phyloP scores from a whole-genome alignment of 2,329 filamentous ascomycete species.

The Colletotrichum spinosum region DNA sequence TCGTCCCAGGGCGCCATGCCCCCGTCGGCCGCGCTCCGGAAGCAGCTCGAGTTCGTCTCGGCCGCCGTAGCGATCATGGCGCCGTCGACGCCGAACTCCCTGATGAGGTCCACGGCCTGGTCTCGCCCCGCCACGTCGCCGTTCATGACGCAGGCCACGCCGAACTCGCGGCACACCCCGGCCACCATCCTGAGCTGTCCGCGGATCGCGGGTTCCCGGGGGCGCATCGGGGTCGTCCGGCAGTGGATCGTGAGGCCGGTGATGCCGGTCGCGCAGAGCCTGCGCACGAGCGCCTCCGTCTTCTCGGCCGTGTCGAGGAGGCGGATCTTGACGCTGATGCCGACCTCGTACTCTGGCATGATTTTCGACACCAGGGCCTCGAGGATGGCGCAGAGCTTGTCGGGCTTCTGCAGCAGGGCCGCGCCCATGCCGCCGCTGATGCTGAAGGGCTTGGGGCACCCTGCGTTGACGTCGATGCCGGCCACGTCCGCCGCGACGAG shows the following conservation, averaged over 20 bases:
- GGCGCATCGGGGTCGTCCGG: slow-evolving; percentile 95
- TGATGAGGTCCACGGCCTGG: slow-evolving; percentile 76
- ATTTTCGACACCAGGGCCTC: slow-evolving; percentile 85
- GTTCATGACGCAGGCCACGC: slow-evolving; percentile 95
- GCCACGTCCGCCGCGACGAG: slow-evolving; percentile 88
- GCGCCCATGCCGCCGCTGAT: slow-evolving; percentile 96
- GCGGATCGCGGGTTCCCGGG: slow-evolving; percentile 86
- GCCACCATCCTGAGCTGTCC: slow-evolving; percentile 88
- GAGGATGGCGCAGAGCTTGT: slow-evolving; percentile 85
- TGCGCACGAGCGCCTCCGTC: slow-evolving; percentile 81
- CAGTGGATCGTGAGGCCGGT: slow-evolving; percentile 94
- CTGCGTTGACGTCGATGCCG: slow-evolving; percentile 96
- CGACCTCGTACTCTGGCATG: slow-evolving; percentile 82
- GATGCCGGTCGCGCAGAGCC: slow-evolving; percentile 88
- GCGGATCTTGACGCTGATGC: slow-evolving; percentile 97
- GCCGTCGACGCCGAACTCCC: slow-evolving; percentile 88
- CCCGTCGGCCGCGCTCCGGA: slow-evolving; percentile 76
- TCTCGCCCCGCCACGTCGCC: slow-evolving; percentile 86
- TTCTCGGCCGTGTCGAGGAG: slow-evolving; percentile 81
- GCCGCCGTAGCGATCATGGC: slow-evolving; percentile 97
- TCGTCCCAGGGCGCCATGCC: slow-evolving; percentile 80
- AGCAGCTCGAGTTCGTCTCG: slow-evolving; percentile 91
- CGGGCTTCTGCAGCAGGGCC: slow-evolving; percentile 85
- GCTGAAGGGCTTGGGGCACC: slow-evolving; percentile 98
- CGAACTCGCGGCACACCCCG: slow-evolving; percentile 81